Evolutionary conservation across 2,329 filamentous ascomycete genomes (phyloP).

Genomic region (Aureobasidium lini): DNA sequence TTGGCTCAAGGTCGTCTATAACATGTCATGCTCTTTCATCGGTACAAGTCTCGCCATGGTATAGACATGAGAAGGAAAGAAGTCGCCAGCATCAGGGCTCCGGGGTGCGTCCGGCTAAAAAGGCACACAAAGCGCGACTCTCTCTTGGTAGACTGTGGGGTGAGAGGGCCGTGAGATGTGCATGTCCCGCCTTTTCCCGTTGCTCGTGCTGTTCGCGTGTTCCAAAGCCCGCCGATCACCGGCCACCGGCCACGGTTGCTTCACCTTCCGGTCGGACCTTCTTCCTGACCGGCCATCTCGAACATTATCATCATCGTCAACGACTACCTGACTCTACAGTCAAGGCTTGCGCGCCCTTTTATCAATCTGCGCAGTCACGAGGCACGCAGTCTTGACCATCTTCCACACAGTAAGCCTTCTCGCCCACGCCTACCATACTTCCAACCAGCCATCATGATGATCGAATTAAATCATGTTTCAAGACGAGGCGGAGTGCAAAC

Average conservation of each 20-base stretch:
- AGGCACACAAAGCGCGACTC: background rate
- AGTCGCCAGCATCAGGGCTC: background rate
- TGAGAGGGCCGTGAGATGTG: background rate
- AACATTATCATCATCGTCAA: background rate
- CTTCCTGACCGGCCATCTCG: background rate
- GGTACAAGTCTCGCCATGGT: background rate
- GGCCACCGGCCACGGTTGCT: background rate
- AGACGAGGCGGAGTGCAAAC: slow-evolving; percentile 17
- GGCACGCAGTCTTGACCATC: background rate
- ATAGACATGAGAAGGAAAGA: background rate
- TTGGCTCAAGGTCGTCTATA: background rate
- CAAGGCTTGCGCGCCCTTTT: background rate
- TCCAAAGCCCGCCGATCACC: background rate
- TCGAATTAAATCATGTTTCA: slow-evolving; percentile 17
- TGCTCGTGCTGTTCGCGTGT: background rate
- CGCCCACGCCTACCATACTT: background rate
- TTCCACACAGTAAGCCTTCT: background rate
- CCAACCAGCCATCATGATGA: slow-evolving; percentile 13
- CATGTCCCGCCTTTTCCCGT: background rate
- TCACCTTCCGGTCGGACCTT: background rate
- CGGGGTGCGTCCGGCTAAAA: background rate
- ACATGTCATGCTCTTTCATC: background rate
- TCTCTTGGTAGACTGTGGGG: background rate
- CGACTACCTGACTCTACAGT: background rate
- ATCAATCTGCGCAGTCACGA: background rate